phyloP scores from a whole-genome alignment of 305 asterid species.

The Ilex paraguariensis region DNA sequence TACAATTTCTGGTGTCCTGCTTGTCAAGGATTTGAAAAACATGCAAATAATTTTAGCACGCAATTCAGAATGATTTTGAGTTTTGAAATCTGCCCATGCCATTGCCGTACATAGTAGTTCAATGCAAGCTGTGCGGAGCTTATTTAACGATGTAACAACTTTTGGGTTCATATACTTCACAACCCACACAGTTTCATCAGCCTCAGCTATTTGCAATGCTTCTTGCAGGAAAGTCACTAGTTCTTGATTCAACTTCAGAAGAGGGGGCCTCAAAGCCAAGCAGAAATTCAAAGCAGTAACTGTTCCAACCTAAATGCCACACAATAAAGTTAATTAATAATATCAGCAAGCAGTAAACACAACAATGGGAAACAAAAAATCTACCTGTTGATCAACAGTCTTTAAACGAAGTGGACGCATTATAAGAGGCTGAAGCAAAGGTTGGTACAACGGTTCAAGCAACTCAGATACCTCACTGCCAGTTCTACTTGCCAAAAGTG shows the following conservation, averaged over 20 bases:
- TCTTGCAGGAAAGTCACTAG: conserved; percentile 92
- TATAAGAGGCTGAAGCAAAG: conserved; percentile 94
- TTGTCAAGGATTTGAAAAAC: conserved; percentile 98
- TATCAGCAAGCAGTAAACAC: conserved; percentile 4
- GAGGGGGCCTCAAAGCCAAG: conserved; percentile 99
- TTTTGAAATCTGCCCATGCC: conserved; percentile 99
- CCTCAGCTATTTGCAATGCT: conserved; percentile 96
- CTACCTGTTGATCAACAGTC: conserved; percentile 98
- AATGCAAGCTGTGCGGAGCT: conserved; percentile 96
- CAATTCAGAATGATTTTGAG: conserved; percentile 88
- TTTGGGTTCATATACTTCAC: conserved; percentile 93
- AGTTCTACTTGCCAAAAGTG: conserved; percentile 96
- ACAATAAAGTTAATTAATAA: conserved; percentile 18
- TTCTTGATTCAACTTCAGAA: conserved; percentile 92
- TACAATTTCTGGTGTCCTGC: conserved; percentile 87
- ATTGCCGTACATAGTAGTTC: conserved; percentile 99
- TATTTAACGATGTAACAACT: conserved; percentile 81
- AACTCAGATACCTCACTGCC: conserved; percentile 99
- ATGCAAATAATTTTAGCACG: conserved; percentile 94
- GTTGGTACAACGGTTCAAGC: conserved; percentile 91
- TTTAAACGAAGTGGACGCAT: conserved; percentile 86
- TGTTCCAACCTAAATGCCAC: conserved; percentile 73
- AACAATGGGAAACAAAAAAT: conserved; percentile 5
- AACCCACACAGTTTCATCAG: conserved; percentile 92
- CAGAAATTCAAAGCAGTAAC: conserved; percentile 98